phyloP scores from a whole-genome alignment of 169 alveolate genomes.

The Plasmodium relictum region DNA sequence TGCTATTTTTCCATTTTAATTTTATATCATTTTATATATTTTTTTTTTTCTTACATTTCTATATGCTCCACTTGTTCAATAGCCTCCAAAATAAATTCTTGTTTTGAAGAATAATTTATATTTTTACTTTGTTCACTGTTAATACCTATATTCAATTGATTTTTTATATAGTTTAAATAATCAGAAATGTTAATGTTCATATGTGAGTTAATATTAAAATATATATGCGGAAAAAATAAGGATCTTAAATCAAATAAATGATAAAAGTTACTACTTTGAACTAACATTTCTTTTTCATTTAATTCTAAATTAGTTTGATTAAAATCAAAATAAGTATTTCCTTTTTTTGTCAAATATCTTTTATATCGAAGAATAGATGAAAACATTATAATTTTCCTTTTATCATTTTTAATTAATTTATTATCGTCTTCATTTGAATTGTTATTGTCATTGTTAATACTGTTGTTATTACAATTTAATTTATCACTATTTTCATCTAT shows the following conservation, averaged over 20 bases:
- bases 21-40: neutral
- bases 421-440: constrained; percentile 8
- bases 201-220: constrained; percentile 58
- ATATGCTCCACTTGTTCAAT: constrained; percentile 50
- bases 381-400: constrained; percentile 36
- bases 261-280: constrained; percentile 59
- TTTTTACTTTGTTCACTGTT: neutral
- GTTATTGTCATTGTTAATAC: neutral
- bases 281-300: constrained; percentile 66
- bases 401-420: constrained; percentile 20
- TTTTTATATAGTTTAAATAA: constrained; percentile 38
- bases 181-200: constrained; percentile 57
- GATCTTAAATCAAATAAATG: constrained; percentile 55
- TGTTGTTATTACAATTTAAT: neutral
- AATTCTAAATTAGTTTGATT: constrained; percentile 42
- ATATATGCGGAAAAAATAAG: constrained; percentile 57
- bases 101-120: constrained; percentile 13
- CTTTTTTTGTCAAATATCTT: constrained; percentile 67
- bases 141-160: neutral
- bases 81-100: constrained; percentile 52
- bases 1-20: too few relatives aligned
- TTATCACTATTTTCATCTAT: neutral
- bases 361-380: constrained; percentile 62
- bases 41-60: constrained; percentile 46
- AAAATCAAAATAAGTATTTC: constrained; percentile 62